Percentiles rank a stretch among this genome's conserved stretches.
These are phyloP conservation scores for Tothia fuscella DNA, from an alignment of 2,329 filamentous ascomycete species.

Conservation along the genomic window DNA sequence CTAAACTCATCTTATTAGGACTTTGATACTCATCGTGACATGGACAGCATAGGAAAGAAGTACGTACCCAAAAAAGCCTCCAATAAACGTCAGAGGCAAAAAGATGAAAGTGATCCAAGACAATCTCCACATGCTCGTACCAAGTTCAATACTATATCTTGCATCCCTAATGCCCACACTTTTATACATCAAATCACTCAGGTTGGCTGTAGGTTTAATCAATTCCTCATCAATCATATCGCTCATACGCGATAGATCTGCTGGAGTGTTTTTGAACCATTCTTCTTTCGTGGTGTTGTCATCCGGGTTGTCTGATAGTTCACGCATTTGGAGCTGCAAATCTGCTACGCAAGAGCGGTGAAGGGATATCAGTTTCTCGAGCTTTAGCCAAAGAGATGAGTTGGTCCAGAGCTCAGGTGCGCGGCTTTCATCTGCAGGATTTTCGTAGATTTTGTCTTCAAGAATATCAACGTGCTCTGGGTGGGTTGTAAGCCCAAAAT, in stretches of 20 bases:
- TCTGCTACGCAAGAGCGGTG: slow-evolving; percentile 37
- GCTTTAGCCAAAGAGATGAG: slow-evolving; percentile 38
- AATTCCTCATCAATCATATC: slow-evolving; percentile 39
- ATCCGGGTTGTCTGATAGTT: slow-evolving; percentile 23
- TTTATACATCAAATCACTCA: slow-evolving; percentile 42
- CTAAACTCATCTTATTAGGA: slow-evolving; percentile 15
- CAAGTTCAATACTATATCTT: slow-evolving; percentile 36
- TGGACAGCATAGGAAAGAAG: slow-evolving; percentile 30
- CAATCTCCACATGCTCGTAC: slow-evolving; percentile 41
- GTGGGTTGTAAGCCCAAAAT: too few relatives aligned
- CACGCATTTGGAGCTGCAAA: slow-evolving; percentile 30
- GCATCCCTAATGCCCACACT: slow-evolving; percentile 41
- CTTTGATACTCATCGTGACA: slow-evolving; percentile 4
- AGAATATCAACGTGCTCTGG: slow-evolving; percentile 39
- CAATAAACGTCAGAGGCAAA: slow-evolving; percentile 44
- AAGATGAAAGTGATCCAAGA: slow-evolving; percentile 66
- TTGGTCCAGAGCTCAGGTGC: slow-evolving; percentile 42
- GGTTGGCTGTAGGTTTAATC: slow-evolving; percentile 36
- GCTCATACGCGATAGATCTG: slow-evolving; percentile 34
- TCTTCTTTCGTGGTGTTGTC: slow-evolving; percentile 21
- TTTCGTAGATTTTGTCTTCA: slow-evolving; percentile 41
- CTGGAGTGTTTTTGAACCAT: slow-evolving; percentile 30
- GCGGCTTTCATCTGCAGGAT: slow-evolving; percentile 40
- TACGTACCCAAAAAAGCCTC: slow-evolving; percentile 37
- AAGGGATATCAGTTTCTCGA: slow-evolving; percentile 39